phyloP scores from a whole-genome alignment of 2,329 filamentous ascomycete species.

The Colletotrichum sp. region DNA sequence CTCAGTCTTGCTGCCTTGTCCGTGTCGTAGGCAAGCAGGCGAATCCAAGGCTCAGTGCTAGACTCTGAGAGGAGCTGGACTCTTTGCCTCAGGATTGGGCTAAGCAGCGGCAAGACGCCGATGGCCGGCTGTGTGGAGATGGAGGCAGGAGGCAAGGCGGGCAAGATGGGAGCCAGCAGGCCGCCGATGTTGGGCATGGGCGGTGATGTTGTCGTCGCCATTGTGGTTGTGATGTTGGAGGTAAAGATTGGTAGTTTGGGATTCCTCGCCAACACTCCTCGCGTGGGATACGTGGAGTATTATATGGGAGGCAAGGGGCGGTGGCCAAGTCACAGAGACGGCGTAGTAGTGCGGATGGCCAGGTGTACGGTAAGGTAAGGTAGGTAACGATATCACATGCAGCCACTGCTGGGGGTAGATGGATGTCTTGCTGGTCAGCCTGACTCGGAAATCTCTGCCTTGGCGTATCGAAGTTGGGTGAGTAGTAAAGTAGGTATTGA shows the following conservation, averaged over 20 bases:
- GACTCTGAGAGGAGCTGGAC: constrained; percentile 68
- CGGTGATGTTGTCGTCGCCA: constrained; percentile 28
- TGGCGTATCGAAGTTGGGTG: background rate
- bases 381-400: constrained; percentile 17
- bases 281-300: background rate
- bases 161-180: constrained; percentile 62
- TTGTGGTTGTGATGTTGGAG: constrained; percentile 19
- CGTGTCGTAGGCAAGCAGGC: constrained; percentile 72
- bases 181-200: constrained; percentile 41
- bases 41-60: constrained; percentile 72
- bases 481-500: background rate
- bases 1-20: constrained; percentile 61
- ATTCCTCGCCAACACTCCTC: background rate
- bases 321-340: background rate
- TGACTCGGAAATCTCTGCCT: constrained; percentile 17
- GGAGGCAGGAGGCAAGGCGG: constrained; percentile 63
- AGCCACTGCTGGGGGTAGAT: constrained; percentile 3
- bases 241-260: background rate
- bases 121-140: constrained; percentile 62
- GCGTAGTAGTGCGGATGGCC: constrained; percentile 3
- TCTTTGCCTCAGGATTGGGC: constrained; percentile 70
- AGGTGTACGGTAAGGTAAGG: background rate
- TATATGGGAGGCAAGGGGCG: background rate
- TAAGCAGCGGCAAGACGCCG: constrained; percentile 63
- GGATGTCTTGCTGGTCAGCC: background rate